phyloP scores from a whole-genome alignment of 2,329 filamentous ascomycete species.

The Chaetomiaceae sp. region DNA sequence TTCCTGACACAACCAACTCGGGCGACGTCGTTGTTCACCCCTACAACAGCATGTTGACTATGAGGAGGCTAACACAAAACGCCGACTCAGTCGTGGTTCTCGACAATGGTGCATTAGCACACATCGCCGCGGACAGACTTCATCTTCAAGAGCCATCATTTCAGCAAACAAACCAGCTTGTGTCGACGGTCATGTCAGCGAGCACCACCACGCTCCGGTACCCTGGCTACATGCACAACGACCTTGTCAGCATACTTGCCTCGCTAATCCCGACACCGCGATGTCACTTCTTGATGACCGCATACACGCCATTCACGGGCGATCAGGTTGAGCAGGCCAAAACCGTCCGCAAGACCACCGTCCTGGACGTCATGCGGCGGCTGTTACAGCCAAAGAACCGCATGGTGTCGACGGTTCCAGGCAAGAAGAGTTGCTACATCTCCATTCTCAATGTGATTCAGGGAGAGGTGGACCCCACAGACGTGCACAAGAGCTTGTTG shows the following conservation, averaged over 20 bases:
- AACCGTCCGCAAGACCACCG: slow-evolving; percentile 96
- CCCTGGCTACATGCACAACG: slow-evolving; percentile 99
- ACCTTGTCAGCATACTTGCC: slow-evolving; percentile 93
- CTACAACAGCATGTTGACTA: slow-evolving; percentile 92
- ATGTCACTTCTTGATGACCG: slow-evolving; percentile 97
- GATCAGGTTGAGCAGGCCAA: slow-evolving; percentile 96
- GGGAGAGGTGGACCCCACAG: slow-evolving; percentile 94
- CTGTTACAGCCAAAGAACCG: slow-evolving; percentile 96
- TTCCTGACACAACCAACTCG: slow-evolving; percentile 83
- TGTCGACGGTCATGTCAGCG: slow-evolving; percentile 97
- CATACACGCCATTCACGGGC: slow-evolving; percentile 95
- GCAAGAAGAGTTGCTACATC: slow-evolving; percentile 98
- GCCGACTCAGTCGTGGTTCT: slow-evolving; percentile 96
- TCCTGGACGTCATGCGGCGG: slow-evolving; percentile 94
- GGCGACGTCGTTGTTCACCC: slow-evolving; percentile 95
- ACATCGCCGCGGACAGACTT: slow-evolving; percentile 89
- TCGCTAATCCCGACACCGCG: slow-evolving; percentile 93
- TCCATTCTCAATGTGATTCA: slow-evolving; percentile 99
- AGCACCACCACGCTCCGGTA: slow-evolving; percentile 95
- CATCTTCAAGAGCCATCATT: slow-evolving; percentile 96
- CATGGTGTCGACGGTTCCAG: slow-evolving; percentile 94
- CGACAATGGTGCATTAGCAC: slow-evolving; percentile 88
- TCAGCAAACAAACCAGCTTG: slow-evolving; percentile 94
- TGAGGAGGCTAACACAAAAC: slow-evolving; percentile 89
- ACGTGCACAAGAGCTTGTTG: slow-evolving; percentile 96